phyloP scores from a whole-genome alignment of 805 yeast species.

The Jamesozyma piceae region DNA sequence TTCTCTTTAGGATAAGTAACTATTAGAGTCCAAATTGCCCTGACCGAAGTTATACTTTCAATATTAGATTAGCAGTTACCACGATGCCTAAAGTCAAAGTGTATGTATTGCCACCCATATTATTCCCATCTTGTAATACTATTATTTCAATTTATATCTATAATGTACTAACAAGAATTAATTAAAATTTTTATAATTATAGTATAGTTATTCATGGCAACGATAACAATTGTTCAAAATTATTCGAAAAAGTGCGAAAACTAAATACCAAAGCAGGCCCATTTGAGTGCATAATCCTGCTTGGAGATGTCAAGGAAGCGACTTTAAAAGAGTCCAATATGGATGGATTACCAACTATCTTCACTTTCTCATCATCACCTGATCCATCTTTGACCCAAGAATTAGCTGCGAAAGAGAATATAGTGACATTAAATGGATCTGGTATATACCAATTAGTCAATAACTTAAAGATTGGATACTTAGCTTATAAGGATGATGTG shows the following conservation, averaged over 20 bases:
- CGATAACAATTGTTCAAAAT: conserved; percentile 15
- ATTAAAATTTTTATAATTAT: too few species aligned
- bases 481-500: conserved; percentile 27
- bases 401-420: neutral
- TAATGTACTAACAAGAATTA: neutral
- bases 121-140: neutral
- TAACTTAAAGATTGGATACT: conserved; percentile 41
- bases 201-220: conserved; percentile 14
- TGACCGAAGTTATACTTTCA: too few species aligned
- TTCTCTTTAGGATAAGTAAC: too few species aligned
- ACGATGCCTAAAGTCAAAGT: neutral
- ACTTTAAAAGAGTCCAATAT: conserved; percentile 8
- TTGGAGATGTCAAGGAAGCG: conserved; percentile 34
- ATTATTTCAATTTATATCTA: neutral
- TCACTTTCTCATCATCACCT: conserved; percentile 1
- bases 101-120: neutral
- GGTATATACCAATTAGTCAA: conserved; percentile 35
- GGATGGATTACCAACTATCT: conserved; percentile 13
- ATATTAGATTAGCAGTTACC: too few species aligned
- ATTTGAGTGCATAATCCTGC: conserved; percentile 43
- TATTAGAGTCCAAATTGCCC: too few species aligned
- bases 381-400: neutral
- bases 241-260: conserved; percentile 39
- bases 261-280: conserved; percentile 57
- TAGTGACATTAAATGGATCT: conserved; percentile 27